These are phyloP conservation scores for Phytophthora pseudosyringae DNA, from an alignment of 352 stramenopile species.

Conservation along the genomic window DNA sequence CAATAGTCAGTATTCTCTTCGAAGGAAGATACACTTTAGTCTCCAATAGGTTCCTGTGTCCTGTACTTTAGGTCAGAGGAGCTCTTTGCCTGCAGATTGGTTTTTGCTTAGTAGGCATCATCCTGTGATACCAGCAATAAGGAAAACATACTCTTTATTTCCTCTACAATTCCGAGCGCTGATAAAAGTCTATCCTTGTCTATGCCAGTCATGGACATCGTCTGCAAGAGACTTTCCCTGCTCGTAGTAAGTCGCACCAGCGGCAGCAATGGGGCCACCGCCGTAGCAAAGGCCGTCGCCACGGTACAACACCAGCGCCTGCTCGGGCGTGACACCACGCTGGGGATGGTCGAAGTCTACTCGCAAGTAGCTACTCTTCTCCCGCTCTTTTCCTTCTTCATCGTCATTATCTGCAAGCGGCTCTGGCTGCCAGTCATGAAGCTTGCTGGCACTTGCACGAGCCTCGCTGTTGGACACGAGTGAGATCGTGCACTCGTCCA, in stretches of 20 bases:
- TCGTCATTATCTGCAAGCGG: conserved; percentile 14
- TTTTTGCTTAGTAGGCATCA: too few species aligned
- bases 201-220: conserved; percentile 64
- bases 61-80: too few species aligned
- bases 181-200: conserved; percentile 17
- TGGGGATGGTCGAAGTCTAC: conserved; percentile 87
- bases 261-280: conserved; percentile 70
- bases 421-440: conserved; percentile 59
- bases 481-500: conserved; percentile 71
- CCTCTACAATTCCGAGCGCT: background rate
- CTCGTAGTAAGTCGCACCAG: conserved; percentile 76
- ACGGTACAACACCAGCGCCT: conserved; percentile 89
- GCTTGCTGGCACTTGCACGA: conserved; percentile 37
- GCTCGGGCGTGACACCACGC: conserved; percentile 82
- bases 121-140: too few species aligned
- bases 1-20: too few species aligned
- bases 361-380: conserved; percentile 45
- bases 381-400: background rate
- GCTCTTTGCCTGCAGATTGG: too few species aligned
- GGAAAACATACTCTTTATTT: background rate
- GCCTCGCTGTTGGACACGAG: conserved; percentile 53
- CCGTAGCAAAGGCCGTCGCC: conserved; percentile 82
- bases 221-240: conserved; percentile 48
- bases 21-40: too few species aligned
- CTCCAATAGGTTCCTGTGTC: too few species aligned